Conservation (phyloP, 768 basidiomycete genomes). For the Phlebiopsis flavidoalba region DNA sequence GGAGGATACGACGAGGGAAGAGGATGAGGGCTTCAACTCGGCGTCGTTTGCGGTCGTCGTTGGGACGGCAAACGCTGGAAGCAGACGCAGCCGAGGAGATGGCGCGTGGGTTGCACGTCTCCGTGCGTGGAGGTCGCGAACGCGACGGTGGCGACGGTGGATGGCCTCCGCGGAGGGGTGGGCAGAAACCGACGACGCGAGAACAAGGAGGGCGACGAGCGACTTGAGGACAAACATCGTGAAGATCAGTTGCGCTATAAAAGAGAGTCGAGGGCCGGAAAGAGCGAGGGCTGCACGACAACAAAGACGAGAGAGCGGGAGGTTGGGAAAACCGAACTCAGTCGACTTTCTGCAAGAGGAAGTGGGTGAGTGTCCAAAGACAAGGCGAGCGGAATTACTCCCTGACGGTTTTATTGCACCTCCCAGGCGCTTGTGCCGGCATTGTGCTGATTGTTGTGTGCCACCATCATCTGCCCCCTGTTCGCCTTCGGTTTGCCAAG, state of each 20-base stretch:
- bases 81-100: not conserved
- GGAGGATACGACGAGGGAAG: not conserved
- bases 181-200: conserved; percentile 7
- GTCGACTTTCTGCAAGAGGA: not conserved
- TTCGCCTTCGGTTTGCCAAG: not conserved
- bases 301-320: not conserved
- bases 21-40: not conserved
- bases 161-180: not conserved
- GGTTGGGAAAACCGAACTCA: not conserved
- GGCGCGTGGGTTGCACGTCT: conserved; percentile 7
- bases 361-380: not conserved
- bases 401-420: not conserved
- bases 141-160: conserved; percentile 1
- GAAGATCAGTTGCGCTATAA: not conserved
- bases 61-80: not conserved
- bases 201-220: conserved; percentile 12
- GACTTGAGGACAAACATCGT: conserved; percentile 12
- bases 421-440: not conserved
- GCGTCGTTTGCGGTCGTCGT: not conserved
- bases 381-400: not conserved
- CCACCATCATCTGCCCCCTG: not conserved
- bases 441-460: not conserved
- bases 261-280: not conserved
- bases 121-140: not conserved
- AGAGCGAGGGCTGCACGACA: conserved; percentile 1